A percentile compares a stretch with the other conserved stretches of the same genome.
Evolutionary conservation across 352 stramenopile genomes (phyloP).

Genomic region (Thraustochytrium sp.): DNA sequence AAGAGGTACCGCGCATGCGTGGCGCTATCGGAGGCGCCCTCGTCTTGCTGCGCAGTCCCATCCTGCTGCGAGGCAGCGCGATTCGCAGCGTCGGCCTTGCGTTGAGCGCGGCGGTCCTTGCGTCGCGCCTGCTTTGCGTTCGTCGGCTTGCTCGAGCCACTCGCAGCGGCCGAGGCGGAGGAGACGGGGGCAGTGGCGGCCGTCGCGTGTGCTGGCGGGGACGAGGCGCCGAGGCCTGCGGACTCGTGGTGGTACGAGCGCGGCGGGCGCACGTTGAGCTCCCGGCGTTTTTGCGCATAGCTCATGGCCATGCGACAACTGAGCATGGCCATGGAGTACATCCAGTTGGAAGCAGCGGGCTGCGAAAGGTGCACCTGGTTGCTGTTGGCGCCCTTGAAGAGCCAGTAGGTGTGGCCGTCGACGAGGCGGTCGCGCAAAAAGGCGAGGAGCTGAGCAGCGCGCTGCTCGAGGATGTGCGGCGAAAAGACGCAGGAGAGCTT

Average conservation of each 20-base stretch:
- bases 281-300: neutral
- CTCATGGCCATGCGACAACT: conserved; percentile 1
- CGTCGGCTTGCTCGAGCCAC: no score
- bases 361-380: conserved; percentile 15
- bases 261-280: neutral
- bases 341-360: neutral
- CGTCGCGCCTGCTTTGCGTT: no score
- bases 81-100: no score
- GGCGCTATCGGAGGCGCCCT: neutral
- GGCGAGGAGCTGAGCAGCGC: neutral
- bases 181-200: no score
- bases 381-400: conserved; percentile 13
- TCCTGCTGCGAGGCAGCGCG: neutral
- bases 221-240: no score
- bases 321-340: conserved; percentile 38
- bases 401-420: conserved; percentile 14
- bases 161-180: no score
- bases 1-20: conserved; percentile 1
- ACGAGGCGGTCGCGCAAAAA: conserved; percentile 20
- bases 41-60: neutral
- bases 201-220: no score
- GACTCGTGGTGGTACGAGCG: neutral
- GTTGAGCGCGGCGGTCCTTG: no score
- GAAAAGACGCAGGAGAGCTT: conserved; percentile 14
- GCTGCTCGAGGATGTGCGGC: conserved; percentile 12